Evolutionary conservation across 441 rosid species (phyloP).

Genomic region (Populus hybrid): DNA sequence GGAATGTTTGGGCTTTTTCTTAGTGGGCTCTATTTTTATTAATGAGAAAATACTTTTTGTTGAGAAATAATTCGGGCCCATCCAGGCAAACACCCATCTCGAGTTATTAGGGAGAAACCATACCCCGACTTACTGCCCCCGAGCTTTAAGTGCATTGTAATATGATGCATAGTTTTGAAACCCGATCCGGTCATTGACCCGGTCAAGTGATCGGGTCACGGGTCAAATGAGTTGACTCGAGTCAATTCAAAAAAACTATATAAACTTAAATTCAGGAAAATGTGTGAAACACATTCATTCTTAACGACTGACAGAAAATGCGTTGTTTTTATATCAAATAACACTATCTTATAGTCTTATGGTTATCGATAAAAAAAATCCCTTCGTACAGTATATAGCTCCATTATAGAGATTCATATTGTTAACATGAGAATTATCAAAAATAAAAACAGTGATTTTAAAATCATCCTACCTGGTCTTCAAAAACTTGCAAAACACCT

Average conservation of each 20-base stretch:
- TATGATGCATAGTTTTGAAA: no score
- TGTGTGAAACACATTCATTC: not conserved
- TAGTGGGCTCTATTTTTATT: not conserved
- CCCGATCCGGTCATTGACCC: no score
- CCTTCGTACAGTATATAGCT: not conserved
- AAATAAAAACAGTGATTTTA: not conserved
- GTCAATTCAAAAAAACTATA: no score
- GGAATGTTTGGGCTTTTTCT: not conserved
- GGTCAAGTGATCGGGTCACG: no score
- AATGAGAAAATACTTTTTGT: no score
- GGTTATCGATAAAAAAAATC: not conserved
- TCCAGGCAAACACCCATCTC: not conserved
- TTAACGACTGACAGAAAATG: not conserved
- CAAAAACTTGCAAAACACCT: slow-evolving; percentile 48
- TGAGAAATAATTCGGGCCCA: not conserved
- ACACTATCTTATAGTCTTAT: not conserved
- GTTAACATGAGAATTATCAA: not conserved
- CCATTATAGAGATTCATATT: not conserved
- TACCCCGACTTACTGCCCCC: not conserved
- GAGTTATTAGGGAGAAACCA: not conserved
- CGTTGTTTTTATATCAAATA: not conserved
- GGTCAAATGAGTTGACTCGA: no score
- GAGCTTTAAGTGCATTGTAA: no score
- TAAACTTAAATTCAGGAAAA: not conserved
- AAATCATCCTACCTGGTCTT: slow-evolving; percentile 40